Base-by-base conservation (phyloP, 345 rosid genomes). In the Citrus sp. region DNA sequence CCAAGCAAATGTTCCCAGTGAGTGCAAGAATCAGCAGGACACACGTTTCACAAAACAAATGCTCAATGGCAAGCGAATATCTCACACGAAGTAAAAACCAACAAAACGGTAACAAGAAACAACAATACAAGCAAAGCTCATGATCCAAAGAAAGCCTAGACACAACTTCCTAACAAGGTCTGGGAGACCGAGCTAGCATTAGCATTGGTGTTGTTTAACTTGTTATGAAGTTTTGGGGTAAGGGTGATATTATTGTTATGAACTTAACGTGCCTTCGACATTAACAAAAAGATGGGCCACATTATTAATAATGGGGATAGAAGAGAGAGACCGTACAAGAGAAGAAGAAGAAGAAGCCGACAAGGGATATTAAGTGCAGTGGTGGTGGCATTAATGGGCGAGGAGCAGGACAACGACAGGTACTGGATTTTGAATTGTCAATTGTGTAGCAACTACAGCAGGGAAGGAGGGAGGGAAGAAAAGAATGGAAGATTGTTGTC, bases 91-190 rank as follows among this genome's bases (percentile, higher is more conserved):
- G n/a, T 16, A 64, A 56, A 64, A 64, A 65, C 51, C 69, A 32
- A 64, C 68, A 68, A 25, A 80, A 32, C 51, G 8, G 12, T 74
- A 72, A 75, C 32, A 46, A 59, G 54, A 72, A 49, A 72, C n/a
- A 66, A 35, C 65, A 34, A 34, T 12, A 42, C 77, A 66, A 80
- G 65, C 64, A 58, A 67, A 78, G 73, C 74, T 67, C 77, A 75
- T 66, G 85, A 81, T 74, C 72, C 79, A 75, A 83, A 74, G 73
- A 68, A 72, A 74, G 81, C 62, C 67, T 46, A 3, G 34, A 40
- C 46, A 42, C 51, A 18, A 72, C 67, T 32, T 67, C 58, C 78
- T 9, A 54, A 69, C 65, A 73, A 73, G 78, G 42, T 27, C 8
- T n/a, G 4, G 25, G 49, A 72, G 49, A 72, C 49, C 21, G 21